These are phyloP conservation scores for Lachnellula suecica DNA, from an alignment of 2,329 filamentous ascomycete species.

Conservation along the genomic window DNA sequence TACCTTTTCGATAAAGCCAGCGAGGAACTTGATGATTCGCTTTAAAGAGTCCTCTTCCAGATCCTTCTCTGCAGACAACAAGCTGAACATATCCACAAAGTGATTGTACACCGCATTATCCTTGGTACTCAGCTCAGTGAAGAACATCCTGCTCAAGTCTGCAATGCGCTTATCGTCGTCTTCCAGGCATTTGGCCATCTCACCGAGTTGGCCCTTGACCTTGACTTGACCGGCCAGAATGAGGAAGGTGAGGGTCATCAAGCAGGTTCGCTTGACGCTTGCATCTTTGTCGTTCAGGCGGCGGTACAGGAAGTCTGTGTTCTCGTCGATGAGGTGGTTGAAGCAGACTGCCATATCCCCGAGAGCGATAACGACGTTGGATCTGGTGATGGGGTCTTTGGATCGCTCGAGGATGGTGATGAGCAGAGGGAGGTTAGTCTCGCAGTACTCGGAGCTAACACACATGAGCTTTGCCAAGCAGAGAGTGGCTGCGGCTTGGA, in stretches of 20 bases:
- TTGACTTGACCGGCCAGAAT: constrained; percentile 98
- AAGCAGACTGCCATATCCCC: constrained; percentile 99
- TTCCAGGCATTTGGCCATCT: constrained; percentile 99
- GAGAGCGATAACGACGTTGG: constrained; percentile 93
- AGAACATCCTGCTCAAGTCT: constrained; percentile 96
- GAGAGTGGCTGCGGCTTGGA: constrained; percentile 90
- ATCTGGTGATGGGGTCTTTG: constrained; percentile 86
- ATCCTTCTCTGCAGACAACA: constrained; percentile 78
- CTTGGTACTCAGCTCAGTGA: constrained; percentile 94
- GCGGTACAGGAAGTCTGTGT: constrained; percentile 96
- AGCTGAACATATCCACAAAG: constrained; percentile 98
- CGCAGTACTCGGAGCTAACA: constrained; percentile 94
- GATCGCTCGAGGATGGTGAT: constrained; percentile 98
- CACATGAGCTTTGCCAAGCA: constrained; percentile 99
- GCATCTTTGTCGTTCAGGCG: constrained; percentile 84
- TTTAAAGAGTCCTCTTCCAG: constrained; percentile 84
- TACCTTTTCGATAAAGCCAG: constrained; percentile 97
- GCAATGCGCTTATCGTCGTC: constrained; percentile 93
- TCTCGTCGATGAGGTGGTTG: constrained; percentile 98
- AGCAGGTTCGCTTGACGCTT: constrained; percentile 92
- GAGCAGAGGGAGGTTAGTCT: constrained; percentile 84
- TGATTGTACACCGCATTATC: constrained; percentile 99
- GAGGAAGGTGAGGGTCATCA: constrained; percentile 97
- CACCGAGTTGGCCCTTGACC: constrained; percentile 96
- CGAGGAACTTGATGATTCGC: constrained; percentile 86